These are phyloP conservation scores for Xylariaceae sp. DNA, from an alignment of 2,329 filamentous ascomycete species.

Conservation along the genomic window DNA sequence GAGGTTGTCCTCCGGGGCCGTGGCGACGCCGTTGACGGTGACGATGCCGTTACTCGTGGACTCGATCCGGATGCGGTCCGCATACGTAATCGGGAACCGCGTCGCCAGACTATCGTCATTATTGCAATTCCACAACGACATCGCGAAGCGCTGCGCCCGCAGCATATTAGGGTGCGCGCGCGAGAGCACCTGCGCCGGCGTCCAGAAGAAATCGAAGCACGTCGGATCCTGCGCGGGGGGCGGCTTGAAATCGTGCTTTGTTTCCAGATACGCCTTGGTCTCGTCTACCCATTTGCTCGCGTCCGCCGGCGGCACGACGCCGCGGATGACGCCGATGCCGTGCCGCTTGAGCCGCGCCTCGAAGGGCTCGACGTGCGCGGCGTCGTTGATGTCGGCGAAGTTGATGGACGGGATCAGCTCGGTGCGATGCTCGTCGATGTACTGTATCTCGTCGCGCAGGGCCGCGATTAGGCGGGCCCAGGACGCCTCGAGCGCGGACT, in stretches of 20 bases:
- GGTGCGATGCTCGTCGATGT: slow-evolving; percentile 46
- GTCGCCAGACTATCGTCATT: slow-evolving; percentile 54
- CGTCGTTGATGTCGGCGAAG: slow-evolving; percentile 45
- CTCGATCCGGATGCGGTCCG: slow-evolving; percentile 63
- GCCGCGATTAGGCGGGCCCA: slow-evolving; percentile 51
- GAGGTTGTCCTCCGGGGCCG: slow-evolving; percentile 29
- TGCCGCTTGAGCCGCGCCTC: slow-evolving; percentile 53
- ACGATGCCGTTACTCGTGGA: slow-evolving; percentile 39
- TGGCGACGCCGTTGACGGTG: slow-evolving; percentile 28
- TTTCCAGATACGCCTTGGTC: slow-evolving; percentile 52
- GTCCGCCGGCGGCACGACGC: slow-evolving; percentile 53
- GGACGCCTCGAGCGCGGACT: slow-evolving; percentile 48
- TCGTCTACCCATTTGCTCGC: slow-evolving; percentile 55
- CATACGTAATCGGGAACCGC: slow-evolving; percentile 60
- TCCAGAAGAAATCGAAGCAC: slow-evolving; percentile 71
- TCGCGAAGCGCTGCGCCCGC: slow-evolving; percentile 59
- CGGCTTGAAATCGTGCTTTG: slow-evolving; percentile 44
- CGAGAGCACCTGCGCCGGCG: slow-evolving; percentile 62
- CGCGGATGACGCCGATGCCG: slow-evolving; percentile 60
- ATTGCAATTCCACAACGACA: slow-evolving; percentile 58
- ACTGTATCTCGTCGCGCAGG: slow-evolving; percentile 46
- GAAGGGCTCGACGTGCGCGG: slow-evolving; percentile 49
- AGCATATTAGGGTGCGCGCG: slow-evolving; percentile 61
- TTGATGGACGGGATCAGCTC: slow-evolving; percentile 53
- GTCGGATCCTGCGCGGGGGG: slow-evolving; percentile 59